phyloP scores from a whole-genome alignment of 2,329 filamentous ascomycete genomes.

The Gremmenia infestans region DNA sequence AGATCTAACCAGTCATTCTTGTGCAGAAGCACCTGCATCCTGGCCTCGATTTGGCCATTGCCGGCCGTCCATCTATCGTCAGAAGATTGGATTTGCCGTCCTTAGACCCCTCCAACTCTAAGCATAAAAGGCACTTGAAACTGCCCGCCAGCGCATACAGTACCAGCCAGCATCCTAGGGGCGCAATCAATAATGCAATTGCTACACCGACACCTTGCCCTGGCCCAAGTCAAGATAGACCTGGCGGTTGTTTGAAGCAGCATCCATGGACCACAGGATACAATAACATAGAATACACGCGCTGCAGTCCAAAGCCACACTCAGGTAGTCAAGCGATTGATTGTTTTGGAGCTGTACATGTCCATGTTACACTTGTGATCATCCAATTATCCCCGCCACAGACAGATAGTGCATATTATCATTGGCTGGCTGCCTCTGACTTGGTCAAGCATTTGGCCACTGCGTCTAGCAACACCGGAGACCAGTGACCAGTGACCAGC shows the following conservation, averaged over 20 bases:
- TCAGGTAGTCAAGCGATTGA: slow-evolving; percentile 18
- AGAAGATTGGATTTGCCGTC: slow-evolving; percentile 17
- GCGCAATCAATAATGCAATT: slow-evolving; percentile 16
- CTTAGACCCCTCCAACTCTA: slow-evolving; percentile 13
- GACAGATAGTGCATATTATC: slow-evolving; percentile 25
- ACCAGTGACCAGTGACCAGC: slow-evolving; percentile 2
- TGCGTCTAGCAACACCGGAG: slow-evolving; percentile 19
- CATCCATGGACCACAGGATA: slow-evolving; percentile 3
- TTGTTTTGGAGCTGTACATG: background rate
- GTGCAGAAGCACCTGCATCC: slow-evolving; percentile 17
- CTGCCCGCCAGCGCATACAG: slow-evolving; percentile 29
- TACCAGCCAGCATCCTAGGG: slow-evolving; percentile 19
- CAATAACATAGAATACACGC: slow-evolving; percentile 11
- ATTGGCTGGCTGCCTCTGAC: slow-evolving; percentile 26
- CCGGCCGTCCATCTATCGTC: slow-evolving; percentile 17
- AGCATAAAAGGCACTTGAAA: slow-evolving; percentile 30
- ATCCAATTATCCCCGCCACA: slow-evolving; percentile 18
- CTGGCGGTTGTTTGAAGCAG: slow-evolving; percentile 9
- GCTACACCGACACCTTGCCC: slow-evolving; percentile 12
- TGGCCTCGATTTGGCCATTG: slow-evolving; percentile 15
- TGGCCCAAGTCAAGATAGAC: background rate
- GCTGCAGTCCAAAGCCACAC: slow-evolving; percentile 1
- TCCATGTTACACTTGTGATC: slow-evolving; percentile 21
- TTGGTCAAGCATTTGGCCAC: slow-evolving; percentile 29
- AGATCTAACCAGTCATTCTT: slow-evolving; percentile 25